Conservation (phyloP, 306 rosid species). For the Spatholobus suberectus region DNA sequence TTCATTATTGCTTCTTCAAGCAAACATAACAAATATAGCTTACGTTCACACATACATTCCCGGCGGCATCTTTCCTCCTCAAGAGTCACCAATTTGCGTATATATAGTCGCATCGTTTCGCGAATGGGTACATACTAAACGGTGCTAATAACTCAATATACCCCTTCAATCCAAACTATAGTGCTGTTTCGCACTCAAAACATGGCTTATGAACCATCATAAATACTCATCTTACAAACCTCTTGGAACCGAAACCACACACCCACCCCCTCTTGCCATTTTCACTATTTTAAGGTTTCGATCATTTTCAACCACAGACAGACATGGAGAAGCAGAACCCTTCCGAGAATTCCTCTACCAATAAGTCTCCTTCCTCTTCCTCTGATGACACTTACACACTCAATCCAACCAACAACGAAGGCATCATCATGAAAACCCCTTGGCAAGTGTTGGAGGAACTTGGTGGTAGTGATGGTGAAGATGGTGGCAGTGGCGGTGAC, state of each 20-base stretch:
- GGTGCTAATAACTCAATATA: neutral
- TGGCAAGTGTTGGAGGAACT: constrained; percentile 27
- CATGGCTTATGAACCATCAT: neutral
- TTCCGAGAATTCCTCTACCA: neutral
- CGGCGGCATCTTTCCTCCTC: neutral
- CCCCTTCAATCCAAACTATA: neutral
- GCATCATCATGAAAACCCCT: neutral
- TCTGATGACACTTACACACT: neutral
- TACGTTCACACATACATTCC: neutral
- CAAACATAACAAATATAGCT: neutral
- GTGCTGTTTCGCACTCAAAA: neutral
- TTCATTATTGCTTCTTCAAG: neutral
- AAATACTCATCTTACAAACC: neutral
- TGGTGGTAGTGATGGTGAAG: too few species aligned
- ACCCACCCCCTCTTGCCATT: neutral
- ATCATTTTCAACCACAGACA: neutral
- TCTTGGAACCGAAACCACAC: neutral
- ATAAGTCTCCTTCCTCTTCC: neutral
- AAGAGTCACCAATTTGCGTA: neutral
- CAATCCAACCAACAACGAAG: neutral
- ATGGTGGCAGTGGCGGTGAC: too few species aligned
- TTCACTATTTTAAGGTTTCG: neutral
- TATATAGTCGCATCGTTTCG: neutral
- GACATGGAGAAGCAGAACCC: neutral
- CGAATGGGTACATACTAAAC: neutral